Percentiles rank a stretch among this genome's conserved stretches.
Conservation (phyloP, 495 filamentous ascomycete genomes). For the Sabuloglossum arenarium region DNA sequence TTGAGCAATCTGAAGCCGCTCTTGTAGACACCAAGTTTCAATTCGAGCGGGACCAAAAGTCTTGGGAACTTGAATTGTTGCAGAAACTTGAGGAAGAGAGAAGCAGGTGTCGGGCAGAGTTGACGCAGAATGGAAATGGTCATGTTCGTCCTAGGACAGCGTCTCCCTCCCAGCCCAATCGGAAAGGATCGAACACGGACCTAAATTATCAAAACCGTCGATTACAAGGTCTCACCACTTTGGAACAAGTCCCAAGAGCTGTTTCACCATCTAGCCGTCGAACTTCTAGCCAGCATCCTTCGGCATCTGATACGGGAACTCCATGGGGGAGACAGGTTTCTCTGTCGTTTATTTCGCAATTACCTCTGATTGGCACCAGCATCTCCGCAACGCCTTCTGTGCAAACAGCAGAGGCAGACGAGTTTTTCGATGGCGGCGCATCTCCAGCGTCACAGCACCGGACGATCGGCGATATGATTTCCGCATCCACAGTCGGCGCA, state of each 20-base stretch:
- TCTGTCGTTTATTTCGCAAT: not conserved
- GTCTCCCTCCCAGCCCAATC: not conserved
- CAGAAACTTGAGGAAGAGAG: constrained; percentile 53
- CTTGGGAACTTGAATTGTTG: constrained; percentile 36
- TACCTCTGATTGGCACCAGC: not conserved
- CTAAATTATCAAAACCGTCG: not conserved
- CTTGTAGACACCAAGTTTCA: constrained; percentile 34
- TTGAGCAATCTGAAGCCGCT: constrained; percentile 43
- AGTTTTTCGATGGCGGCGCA: constrained; percentile 36
- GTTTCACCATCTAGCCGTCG: not conserved
- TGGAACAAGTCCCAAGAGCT: not conserved
- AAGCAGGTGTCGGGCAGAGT: constrained; percentile 48
- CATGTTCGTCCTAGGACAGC: not conserved
- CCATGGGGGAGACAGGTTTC: not conserved
- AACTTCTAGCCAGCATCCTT: constrained; percentile 9
- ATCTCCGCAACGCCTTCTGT: constrained; percentile 33
- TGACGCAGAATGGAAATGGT: constrained; percentile 4
- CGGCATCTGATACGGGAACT: not conserved
- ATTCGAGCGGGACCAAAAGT: constrained; percentile 49
- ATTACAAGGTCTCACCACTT: not conserved
- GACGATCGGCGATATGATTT: constrained; percentile 71
- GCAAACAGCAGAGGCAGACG: constrained; percentile 37
- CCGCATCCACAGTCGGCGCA: constrained; percentile 68
- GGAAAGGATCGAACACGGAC: not conserved
- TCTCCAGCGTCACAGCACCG: constrained; percentile 45